Percentiles rank a stretch among this genome's conserved stretches.
Evolutionary conservation across 75 land plant species (phyloP).

Genomic region (Larix kaempferi): DNA sequence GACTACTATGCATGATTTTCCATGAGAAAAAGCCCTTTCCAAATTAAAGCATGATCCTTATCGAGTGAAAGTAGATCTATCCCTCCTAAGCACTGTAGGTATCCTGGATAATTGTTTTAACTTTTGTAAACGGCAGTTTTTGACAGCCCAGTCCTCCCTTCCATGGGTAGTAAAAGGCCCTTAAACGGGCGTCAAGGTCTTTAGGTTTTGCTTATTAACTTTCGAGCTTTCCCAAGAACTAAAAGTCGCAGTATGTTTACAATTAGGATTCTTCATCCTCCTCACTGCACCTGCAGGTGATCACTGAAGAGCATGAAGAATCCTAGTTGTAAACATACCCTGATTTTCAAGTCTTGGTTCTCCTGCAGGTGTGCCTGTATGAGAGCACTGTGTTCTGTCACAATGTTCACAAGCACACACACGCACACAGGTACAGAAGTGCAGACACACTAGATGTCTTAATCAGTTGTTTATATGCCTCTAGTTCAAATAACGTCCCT

Average conservation of each 20-base stretch:
- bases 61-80: not conserved
- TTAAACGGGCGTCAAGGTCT: not conserved
- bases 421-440: not conserved
- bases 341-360: no score
- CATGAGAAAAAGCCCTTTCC: not conserved
- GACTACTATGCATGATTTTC: not conserved
- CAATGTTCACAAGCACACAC: not conserved
- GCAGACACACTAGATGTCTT: not conserved
- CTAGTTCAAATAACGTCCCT: not conserved
- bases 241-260: no score
- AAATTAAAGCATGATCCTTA: not conserved
- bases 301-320: not conserved
- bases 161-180: not conserved
- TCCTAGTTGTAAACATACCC: not conserved
- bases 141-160: not conserved
- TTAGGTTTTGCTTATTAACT: not conserved
- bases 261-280: no score
- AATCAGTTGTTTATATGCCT: not conserved
- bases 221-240: not conserved
- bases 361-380: no score
- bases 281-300: no score
- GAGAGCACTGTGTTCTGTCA: not conserved
- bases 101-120: not conserved
- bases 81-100: not conserved
- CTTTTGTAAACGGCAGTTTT: not conserved